Percentiles rank a stretch among this genome's conserved stretches.
Conservation (phyloP, 441 rosid species). For the Sinapis alba region DNA sequence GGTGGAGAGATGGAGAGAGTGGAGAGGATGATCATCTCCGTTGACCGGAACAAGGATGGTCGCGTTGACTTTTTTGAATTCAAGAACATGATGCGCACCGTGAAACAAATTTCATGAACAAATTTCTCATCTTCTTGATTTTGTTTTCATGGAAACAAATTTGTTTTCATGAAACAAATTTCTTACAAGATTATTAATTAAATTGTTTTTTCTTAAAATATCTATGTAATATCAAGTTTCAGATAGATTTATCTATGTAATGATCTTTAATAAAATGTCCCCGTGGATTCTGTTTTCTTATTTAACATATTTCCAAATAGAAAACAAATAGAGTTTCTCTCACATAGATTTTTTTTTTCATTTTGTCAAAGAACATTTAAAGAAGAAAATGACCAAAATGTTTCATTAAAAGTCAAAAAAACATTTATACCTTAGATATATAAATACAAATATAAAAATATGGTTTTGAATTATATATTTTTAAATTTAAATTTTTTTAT, state of each 20-base stretch:
- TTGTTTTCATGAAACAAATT: conserved; percentile 12
- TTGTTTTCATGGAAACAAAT: conserved; percentile 12
- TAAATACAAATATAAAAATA: no score
- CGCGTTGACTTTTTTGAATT: conserved; percentile 91
- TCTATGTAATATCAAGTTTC: background rate
- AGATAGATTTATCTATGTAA: conserved; percentile 14
- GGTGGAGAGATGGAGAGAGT: conserved; percentile 74
- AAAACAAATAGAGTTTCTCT: background rate
- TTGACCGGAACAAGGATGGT: conserved; percentile 77
- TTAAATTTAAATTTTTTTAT: no score
- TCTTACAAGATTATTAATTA: background rate
- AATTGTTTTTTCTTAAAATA: background rate
- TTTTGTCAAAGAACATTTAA: no score
- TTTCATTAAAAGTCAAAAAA: no score
- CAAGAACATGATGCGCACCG: conserved; percentile 88
- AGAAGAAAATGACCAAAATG: no score
- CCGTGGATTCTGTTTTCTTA: conserved; percentile 60
- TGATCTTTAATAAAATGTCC: conserved; percentile 52
- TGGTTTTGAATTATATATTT: no score
- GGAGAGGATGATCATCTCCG: conserved; percentile 76
- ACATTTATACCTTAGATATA: no score
- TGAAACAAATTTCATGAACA: conserved; percentile 14
- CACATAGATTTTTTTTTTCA: no score
- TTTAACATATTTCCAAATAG: conserved; percentile 56
- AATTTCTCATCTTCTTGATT: conserved; percentile 41